Base-by-base conservation (phyloP, 2,329 filamentous ascomycete species). In the Penicillium hesseltinei region DNA sequence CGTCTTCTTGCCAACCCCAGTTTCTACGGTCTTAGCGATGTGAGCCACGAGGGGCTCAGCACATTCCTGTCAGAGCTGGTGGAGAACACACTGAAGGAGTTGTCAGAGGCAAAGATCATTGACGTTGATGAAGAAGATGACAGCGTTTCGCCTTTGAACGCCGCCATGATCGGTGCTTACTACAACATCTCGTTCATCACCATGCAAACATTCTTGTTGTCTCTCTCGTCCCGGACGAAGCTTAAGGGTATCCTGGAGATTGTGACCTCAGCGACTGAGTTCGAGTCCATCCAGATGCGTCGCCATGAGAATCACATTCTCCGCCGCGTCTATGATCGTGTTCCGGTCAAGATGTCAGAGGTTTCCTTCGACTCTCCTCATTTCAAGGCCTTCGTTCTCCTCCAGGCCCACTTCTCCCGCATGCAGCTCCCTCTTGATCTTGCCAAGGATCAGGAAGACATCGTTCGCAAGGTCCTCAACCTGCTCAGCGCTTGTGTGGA, bases 141-240 rank as follows among this genome's bases (percentile, higher is more conserved):
- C 67, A 88, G 87, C 1, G 88, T 97, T 44, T 84, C 89, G 19
- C 92, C 94, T 15, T 85, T 96, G 68, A 97, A 99, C 74, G 90
- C 93, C 2, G 94, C 94, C 65, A 97, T 97, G 90, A 97, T 99
- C 70, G 92, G 91, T 10, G 92, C 94, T 1, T 97, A 99, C 81
- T 99, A 99, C 83, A 97, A 97, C 76, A 96, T 99, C 70, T 97
- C 93, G 6, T 97, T 97, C 78, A 90, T 96, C 74, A 99, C 94
- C 3, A 99, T 99, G 92, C 93, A 99, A 78, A 99, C 94, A 0
- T 93, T 99, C 82, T 81, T 99, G 51, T 82, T 99, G 55, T 99
- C 94, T 15, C 83, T 99, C 46, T 92, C 86, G 54, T 87, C 87
- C 42, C 88, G 88, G 66, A 97, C 92, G 4, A 97, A 96, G 80